These are phyloP conservation scores for Fusarium duplospermum DNA, from an alignment of 2,329 filamentous ascomycete genomes.

Conservation along the genomic window DNA sequence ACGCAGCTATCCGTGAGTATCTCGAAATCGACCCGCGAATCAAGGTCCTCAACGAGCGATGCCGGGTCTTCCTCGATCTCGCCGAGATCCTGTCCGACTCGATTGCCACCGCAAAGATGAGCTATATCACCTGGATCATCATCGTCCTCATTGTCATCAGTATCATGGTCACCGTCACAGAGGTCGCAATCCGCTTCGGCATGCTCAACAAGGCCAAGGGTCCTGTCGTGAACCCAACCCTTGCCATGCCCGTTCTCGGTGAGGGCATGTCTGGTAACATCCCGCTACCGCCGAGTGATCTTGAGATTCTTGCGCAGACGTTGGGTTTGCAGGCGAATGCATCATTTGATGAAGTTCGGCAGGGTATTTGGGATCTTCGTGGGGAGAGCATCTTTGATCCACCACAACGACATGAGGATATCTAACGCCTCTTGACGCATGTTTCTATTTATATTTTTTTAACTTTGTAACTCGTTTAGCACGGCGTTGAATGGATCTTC, in stretches of 20 bases:
- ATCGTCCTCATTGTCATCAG: constrained; percentile 92
- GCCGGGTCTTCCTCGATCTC: constrained; percentile 94
- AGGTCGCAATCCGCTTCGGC: constrained; percentile 87
- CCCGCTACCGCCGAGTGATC: constrained; percentile 43
- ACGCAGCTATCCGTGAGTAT: constrained; percentile 94
- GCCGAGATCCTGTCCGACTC: constrained; percentile 94
- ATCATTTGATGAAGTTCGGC: constrained; percentile 50
- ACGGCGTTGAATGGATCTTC: constrained; percentile 34
- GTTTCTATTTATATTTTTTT: neutral
- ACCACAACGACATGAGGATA: constrained; percentile 25
- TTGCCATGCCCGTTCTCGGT: constrained; percentile 30
- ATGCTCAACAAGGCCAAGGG: constrained; percentile 64
- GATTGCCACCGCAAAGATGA: constrained; percentile 95
- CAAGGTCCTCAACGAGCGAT: constrained; percentile 96
- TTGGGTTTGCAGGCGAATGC: constrained; percentile 51
- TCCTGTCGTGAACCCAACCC: constrained; percentile 10
- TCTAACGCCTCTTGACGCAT: constrained; percentile 4
- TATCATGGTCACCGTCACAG: constrained; percentile 89
- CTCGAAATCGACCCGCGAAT: constrained; percentile 97
- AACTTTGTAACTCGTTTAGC: constrained; percentile 34
- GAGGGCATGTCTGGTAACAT: constrained; percentile 20
- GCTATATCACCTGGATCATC: constrained; percentile 96
- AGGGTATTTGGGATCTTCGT: constrained; percentile 48
- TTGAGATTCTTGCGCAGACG: constrained; percentile 50
- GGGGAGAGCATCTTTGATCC: constrained; percentile 21